These are phyloP conservation scores for Salix purpurea DNA, from an alignment of 345 rosid species.

Conservation along the genomic window DNA sequence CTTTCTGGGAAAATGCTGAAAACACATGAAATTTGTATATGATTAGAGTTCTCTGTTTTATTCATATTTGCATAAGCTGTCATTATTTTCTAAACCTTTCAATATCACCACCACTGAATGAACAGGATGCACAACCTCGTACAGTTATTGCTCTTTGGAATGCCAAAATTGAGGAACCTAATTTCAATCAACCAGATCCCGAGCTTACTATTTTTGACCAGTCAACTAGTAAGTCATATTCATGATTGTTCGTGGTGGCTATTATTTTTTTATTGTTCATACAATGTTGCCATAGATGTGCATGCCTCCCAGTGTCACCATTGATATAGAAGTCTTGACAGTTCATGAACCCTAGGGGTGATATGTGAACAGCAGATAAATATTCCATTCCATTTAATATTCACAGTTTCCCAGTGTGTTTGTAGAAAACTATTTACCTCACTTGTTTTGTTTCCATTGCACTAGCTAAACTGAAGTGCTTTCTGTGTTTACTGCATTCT, in stretches of 20 bases:
- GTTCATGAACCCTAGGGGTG: background rate
- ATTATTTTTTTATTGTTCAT: background rate
- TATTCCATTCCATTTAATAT: background rate
- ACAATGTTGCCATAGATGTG: too few species aligned
- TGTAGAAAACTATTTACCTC: background rate
- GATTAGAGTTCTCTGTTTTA: background rate
- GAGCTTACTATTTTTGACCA: slow-evolving; percentile 30
- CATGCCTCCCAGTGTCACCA: too few species aligned
- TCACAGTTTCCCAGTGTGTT: background rate
- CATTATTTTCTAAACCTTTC: background rate
- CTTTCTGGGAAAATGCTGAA: background rate
- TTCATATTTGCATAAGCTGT: background rate
- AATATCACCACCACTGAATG: slow-evolving; percentile 9
- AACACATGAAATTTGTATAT: background rate
- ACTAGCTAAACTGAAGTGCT: background rate
- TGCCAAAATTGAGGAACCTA: slow-evolving; percentile 48
- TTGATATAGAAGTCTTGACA: background rate
- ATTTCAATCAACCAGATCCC: slow-evolving; percentile 37
- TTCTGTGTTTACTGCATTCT: background rate
- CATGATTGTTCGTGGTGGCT: too few species aligned
- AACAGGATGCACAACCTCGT: slow-evolving; percentile 44
- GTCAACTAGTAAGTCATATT: slow-evolving; percentile 33
- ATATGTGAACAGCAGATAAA: background rate
- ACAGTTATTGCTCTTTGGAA: slow-evolving; percentile 39
- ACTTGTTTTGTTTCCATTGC: background rate